Evolutionary conservation across 2,329 filamentous ascomycete genomes (phyloP), one percentile per base, ranked within the genome.

Genomic region (Penicillium sp.): DNA sequence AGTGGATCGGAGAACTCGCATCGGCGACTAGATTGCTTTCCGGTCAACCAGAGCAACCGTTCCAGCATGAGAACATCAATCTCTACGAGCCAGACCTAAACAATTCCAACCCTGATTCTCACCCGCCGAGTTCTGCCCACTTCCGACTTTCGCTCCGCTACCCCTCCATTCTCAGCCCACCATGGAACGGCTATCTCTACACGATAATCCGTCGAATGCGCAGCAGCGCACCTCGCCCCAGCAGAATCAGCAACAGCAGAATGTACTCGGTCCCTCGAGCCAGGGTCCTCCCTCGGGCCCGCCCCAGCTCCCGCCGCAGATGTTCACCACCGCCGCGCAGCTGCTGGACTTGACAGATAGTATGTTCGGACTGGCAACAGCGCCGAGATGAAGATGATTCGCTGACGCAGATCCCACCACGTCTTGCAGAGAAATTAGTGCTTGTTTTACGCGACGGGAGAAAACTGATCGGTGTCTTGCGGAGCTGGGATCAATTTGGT

Each of bases 401-500:
- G 11, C 36, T 41, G 35, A 45, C 27, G 26, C 7, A 23, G 11
- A 26, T 29, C 27, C n/a, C n/a, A n/a, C n/a, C n/a, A n/a, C n/a
- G 14, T 26, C 30, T n/a, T 13, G 47, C 64, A 96, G 92, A 98
- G 72, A 98, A 98, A 70, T 80, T 98, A 42, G 80, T 95, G 68
- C 76, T 96, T 39, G 80, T 89, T 31, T 76, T 98, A 38, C 84
- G 92, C 52, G 92, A 98, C 61, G 92, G 93, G 45, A 80, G 90
- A 55, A 96, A 96, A 69, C 73, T 96, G 51, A 85, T 94, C 52
- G 92, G 92, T 18, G 85, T 96, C 31, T 69, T 98, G 52, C 77
- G 92, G 57, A 94, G 86, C 54, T 98, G 92, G 87, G 92, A 98
- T 67, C 92, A 98, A 66, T 96, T 95, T 60, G 90, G 89, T 95